Evolutionary conservation across 129 eudicot species (phyloP), one percentile per base, ranked within the genome.

Genomic region (Ambrosia artemisiifolia): DNA sequence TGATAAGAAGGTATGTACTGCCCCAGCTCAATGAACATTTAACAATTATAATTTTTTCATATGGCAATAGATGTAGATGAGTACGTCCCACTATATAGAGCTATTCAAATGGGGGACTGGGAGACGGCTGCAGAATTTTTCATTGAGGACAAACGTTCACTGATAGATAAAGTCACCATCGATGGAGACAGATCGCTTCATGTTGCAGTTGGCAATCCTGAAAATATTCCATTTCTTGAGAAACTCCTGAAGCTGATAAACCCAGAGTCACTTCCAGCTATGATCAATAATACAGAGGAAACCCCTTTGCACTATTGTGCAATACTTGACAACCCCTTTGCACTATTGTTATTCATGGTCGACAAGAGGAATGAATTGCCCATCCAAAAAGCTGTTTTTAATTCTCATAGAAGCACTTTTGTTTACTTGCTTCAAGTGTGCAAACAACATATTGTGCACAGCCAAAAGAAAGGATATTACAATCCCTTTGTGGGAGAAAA

Each of bases 251-350:
- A 36, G 50, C 33, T 16, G 5, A 34, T 70, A 3, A 11, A 53
- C 11, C 75, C 65, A 2, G 12, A 17, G n/a, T 70, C 50, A 17
- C 75, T 70, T 70, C 65, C 35, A 32, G 5, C 28, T 54, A 3
- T 69, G 24, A 20, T 17, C 10, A 47, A 11, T 19, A 19, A 33
- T 7, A 1, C 1, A 2, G 12, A 56, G 5, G 0, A 11, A 7
- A 81, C 70, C 0, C 46, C 81, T 12, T 67, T 75, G 34, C 71
- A 43, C 57, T 0, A 4, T 20, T 77, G 74, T 13, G 84, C 84
- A 11, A 55, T 6, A 16, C 57, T 42, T 33, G 84, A 64, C 19
- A 62, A 81, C 30, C 18, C 19, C 5, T 9, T 43, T 28, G 84
- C 84, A 24, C 1, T 0, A 24, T 24, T 24, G 66, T 44, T 78